Evolutionary conservation across 306 rosid species (phyloP).

Genomic region (Begonia peltatifolia): DNA sequence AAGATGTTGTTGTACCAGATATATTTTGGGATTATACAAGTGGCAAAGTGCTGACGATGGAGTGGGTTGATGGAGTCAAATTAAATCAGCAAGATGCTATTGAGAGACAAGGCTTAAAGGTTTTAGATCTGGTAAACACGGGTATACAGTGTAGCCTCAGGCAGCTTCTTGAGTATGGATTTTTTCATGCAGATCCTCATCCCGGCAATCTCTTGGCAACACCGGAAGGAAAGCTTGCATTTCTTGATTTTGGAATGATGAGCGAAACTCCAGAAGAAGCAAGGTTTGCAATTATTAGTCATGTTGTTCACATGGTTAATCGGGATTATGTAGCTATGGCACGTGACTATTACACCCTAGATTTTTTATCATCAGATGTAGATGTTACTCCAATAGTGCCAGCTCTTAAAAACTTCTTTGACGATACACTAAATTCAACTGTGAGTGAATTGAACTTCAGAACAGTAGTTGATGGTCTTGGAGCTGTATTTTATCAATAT

Average conservation of each 20-base stretch:
- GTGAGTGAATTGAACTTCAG: conserved; percentile 94
- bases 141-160: conserved; percentile 94
- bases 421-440: conserved; percentile 70
- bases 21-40: conserved; percentile 93
- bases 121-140: conserved; percentile 69
- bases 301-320: conserved; percentile 95
- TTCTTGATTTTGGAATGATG: conserved; percentile 98
- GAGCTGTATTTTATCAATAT: conserved; percentile 78
- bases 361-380: conserved; percentile 73
- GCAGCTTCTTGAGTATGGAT: conserved; percentile 88
- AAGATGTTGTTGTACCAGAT: conserved; percentile 74
- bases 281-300: conserved; percentile 76
- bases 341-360: conserved; percentile 75
- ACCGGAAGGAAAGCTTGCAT: conserved; percentile 91
- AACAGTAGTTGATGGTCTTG: conserved; percentile 88
- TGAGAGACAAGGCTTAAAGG: conserved; percentile 79
- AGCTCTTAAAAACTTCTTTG: conserved; percentile 69
- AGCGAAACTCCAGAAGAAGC: conserved; percentile 98
- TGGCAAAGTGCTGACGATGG: conserved; percentile 74
- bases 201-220: conserved; percentile 99
- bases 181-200: conserved; percentile 99
- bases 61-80: conserved; percentile 94
- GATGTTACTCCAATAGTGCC: conserved; percentile 91
- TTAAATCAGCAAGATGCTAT: conserved; percentile 80
- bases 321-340: conserved; percentile 99